Conservation (phyloP, 768 basidiomycete species). For the Leccinum aurantiacum region DNA sequence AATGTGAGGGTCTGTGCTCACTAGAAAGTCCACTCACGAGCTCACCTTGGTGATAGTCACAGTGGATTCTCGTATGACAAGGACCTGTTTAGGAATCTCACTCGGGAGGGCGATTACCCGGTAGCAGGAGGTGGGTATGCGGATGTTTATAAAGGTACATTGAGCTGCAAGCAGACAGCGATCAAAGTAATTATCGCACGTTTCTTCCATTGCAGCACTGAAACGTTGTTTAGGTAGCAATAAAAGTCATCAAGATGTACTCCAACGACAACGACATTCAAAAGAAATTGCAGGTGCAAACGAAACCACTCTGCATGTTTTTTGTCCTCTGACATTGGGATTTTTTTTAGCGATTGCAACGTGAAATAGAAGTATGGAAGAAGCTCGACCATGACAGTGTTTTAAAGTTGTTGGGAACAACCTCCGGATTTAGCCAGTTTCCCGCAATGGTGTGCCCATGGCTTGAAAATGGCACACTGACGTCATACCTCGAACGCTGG, state of each 20-base stretch:
- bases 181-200: neutral
- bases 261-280: neutral
- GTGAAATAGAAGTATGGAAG: constrained; percentile 8
- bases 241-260: constrained; percentile 8
- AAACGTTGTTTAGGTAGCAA: neutral
- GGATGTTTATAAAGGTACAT: neutral
- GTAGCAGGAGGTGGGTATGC: neutral
- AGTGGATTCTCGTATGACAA: neutral
- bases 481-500: neutral
- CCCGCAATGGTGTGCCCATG: neutral
- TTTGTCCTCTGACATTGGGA: neutral
- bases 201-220: neutral
- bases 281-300: constrained; percentile 2
- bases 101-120: neutral
- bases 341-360: constrained; percentile 2
- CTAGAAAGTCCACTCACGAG: neutral
- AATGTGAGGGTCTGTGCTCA: neutral
- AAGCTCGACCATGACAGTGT: constrained; percentile 5
- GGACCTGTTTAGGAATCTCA: neutral
- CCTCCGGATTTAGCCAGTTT: neutral
- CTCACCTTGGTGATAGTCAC: neutral
- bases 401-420: neutral
- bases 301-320: neutral
- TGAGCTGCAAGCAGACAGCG: neutral
- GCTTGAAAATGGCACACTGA: neutral